phyloP scores from a whole-genome alignment of 177 flowering plant species.

The Vitis hybrid region DNA sequence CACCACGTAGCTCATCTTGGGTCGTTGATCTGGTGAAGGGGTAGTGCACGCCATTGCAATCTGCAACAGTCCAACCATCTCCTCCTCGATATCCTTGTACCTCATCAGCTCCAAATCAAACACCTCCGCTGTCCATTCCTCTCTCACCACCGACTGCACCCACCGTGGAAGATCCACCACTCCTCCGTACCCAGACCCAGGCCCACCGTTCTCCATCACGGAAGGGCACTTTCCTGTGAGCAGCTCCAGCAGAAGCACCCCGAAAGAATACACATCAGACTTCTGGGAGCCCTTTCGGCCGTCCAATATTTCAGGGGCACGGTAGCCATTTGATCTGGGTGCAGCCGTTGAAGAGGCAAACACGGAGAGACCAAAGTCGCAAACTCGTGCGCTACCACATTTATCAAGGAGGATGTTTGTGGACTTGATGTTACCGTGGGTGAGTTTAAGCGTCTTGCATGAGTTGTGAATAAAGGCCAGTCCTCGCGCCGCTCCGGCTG shows the following conservation, averaged over 20 bases:
- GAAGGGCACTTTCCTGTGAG: constrained; percentile 77
- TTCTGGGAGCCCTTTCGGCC: constrained; percentile 48
- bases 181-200: constrained; percentile 35
- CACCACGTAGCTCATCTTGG: constrained; percentile 38
- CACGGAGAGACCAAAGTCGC: constrained; percentile 57
- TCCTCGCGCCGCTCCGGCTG: constrained; percentile 74
- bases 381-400: constrained; percentile 48
- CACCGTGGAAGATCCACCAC: constrained; percentile 64
- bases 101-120: constrained; percentile 92
- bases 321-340: constrained; percentile 58
- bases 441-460: constrained; percentile 42
- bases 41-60: constrained; percentile 44
- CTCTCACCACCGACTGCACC: constrained; percentile 90
- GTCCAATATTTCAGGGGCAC: constrained; percentile 62
- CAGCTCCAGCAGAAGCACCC: constrained; percentile 70
- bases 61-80: constrained; percentile 74
- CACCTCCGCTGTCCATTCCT: constrained; percentile 96
- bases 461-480: constrained; percentile 59
- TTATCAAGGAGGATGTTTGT: constrained; percentile 68
- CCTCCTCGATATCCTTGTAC: constrained; percentile 82
- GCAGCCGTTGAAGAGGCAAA: constrained; percentile 32
- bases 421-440: constrained; percentile 77
- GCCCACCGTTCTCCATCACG: constrained; percentile 31
- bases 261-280: constrained; percentile 72
- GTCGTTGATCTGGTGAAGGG: constrained; percentile 44